These are phyloP conservation scores for Zopfochytrium polystomum DNA, from an alignment of 371 early-diverging fungal genomes.

Conservation along the genomic window DNA sequence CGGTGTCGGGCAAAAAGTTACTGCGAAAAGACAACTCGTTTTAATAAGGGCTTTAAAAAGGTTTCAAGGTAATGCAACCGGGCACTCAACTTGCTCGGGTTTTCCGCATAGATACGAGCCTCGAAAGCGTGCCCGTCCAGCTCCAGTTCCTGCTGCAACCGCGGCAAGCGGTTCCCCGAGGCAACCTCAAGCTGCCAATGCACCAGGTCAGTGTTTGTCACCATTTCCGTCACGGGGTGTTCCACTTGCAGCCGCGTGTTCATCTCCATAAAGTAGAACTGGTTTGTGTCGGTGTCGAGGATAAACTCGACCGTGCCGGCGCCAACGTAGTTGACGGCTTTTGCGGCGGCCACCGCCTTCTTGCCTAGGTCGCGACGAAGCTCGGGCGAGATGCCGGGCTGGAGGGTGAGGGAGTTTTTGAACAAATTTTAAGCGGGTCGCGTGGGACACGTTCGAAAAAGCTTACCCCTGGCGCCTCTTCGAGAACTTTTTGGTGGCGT, in stretches of 20 bases:
- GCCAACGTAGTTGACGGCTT: conserved; percentile 86
- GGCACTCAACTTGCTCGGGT: conserved; percentile 86
- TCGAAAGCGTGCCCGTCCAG: conserved; percentile 92
- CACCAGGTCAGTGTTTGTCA: conserved; percentile 95
- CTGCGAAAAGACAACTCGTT: too few species aligned
- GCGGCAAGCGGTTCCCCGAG: conserved; percentile 69
- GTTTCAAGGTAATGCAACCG: too few species aligned
- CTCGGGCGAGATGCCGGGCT: conserved; percentile 71
- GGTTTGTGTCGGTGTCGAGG: conserved; percentile 80
- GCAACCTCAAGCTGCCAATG: conserved; percentile 80
- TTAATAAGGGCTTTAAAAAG: too few species aligned
- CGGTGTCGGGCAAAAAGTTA: conserved; percentile 91
- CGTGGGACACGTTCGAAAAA: conserved; percentile 18
- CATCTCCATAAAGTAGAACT: conserved; percentile 98
- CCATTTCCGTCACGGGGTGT: conserved; percentile 93
- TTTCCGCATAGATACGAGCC: conserved; percentile 97
- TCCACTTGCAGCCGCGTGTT: conserved; percentile 99
- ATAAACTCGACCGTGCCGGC: conserved; percentile 98
- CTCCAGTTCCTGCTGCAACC: conserved; percentile 66
- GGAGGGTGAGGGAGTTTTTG: conserved; percentile 85
- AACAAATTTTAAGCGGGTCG: neutral
- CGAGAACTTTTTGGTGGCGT: conserved; percentile 79
- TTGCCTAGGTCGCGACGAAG: conserved; percentile 75
- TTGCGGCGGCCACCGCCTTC: conserved; percentile 90
- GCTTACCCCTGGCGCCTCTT: conserved; percentile 63